Base-by-base conservation (phyloP, 2,329 filamentous ascomycete genomes). In the Purpureocillium lavendulum region DNA sequence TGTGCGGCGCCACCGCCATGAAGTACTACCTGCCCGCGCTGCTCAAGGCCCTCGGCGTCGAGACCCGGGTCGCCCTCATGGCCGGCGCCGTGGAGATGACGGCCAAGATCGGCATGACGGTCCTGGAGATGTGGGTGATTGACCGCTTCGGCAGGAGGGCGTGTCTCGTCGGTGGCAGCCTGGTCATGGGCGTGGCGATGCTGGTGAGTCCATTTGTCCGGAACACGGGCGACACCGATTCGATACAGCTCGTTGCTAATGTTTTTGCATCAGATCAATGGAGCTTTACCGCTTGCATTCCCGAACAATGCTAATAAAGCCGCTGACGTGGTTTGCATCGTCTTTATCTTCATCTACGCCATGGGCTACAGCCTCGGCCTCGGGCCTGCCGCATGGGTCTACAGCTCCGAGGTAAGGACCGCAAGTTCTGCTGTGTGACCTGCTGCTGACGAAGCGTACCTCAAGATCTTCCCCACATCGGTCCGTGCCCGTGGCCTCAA, bases 1-100 rank as follows among this genome's bases (percentile, higher is more conserved):
- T 77, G 69, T 76, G 71, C 46, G 74, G 75, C 15, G 72, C 73
- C 12, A 72, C 73, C 0, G 73, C 72, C 3, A 77, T 78, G 62
- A 77, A 78, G 48, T 77, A 78, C 47, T 77, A 77, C 46, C 62
- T 78, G 0, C 74, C 74, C 0, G 67, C 65, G 0, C 67, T 77
- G 8, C 70, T 78, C 42, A 54, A 62, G 38, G 65, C 65, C 3
- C 56, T 78, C 2, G 74, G 75, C 0, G 53, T 77, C 2, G 57
- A 60, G 30, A 65, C 64, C 6, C 62, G 68, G 8, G 41, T 70
- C 13, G 66, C 71, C 2, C 55, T 79, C 33, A 59, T 77, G 55
- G 69, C 70, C 1, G 69, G 71, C 6, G 73, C 72, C 2, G 69
- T 75, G 26, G 74, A 78, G 52, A 75, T 70, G 46, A 76, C 73